Base-by-base conservation (phyloP, 1,284 basidiomycete genomes). In the Austroboletus rostrupii region DNA sequence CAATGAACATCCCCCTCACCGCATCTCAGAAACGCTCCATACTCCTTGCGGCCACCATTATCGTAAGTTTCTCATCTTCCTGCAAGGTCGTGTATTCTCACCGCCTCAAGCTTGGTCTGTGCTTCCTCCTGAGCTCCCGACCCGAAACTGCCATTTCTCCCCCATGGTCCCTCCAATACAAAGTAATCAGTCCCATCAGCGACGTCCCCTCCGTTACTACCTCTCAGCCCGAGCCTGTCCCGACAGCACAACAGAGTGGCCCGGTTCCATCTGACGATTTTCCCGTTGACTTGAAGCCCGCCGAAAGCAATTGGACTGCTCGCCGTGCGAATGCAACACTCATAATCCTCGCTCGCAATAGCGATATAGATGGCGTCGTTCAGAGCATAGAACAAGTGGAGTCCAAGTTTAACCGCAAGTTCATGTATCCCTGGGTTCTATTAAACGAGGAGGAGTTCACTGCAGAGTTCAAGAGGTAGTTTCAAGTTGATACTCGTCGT, bases 391-490 rank as follows among this genome's bases (percentile, higher is more conserved):
- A 75, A 55, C 74, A 77, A 43, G 66, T 80, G 33, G 81, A 83
- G 56, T 74, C 79, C 42, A 71, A 78, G 11, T 84, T 88, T 66
- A 88, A 89, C 65, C 71, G 72, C 56, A 74, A 78, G 59, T 80
- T 76, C 53, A 67, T 77, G 23, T 90, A 90, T 61, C 85, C 86
- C 16, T 89, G 81, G 73, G 80, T 88, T 7, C 76, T 89, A 56
- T 68, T 89, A 29, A 89, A 89, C 57, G 86, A 90, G 19, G 79
- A 80, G 50, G 77, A 78, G 1, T 89, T 89, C 57, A 73, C 77
- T 7, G 79, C 86, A 20, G 79, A 84, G 21, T 90, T 90, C 68
- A 87, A 82, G 58, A 66, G 69, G 78, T 83, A 52, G 47, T 69
- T 61, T n/a, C n/a, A n/a, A n/a, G n/a, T n/a, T 6, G 20, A 10